Evolutionary conservation across 2,329 filamentous ascomycete genomes (phyloP).

Genomic region (Pseudogymnoascus sp.): DNA sequence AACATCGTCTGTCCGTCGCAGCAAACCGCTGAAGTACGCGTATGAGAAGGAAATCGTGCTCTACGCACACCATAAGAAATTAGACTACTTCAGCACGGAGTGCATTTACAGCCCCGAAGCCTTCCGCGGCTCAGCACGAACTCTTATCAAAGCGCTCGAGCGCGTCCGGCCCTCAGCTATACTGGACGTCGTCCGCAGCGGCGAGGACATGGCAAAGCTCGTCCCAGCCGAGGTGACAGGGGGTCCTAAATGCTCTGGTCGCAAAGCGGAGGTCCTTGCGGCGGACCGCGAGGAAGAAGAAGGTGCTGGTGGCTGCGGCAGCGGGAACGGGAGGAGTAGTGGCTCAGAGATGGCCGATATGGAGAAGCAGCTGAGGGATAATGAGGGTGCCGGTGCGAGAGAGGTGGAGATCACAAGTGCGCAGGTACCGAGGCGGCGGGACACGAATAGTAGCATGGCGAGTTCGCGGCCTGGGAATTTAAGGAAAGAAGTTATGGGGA

Average conservation of each 20-base stretch:
- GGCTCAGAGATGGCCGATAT: constrained; percentile 75
- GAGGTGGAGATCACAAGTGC: constrained; percentile 57
- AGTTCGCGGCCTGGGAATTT: constrained; percentile 19
- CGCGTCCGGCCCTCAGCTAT: constrained; percentile 90
- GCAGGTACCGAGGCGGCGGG: constrained; percentile 14
- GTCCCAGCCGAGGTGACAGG: constrained; percentile 53
- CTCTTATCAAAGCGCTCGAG: constrained; percentile 90
- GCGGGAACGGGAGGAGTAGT: constrained; percentile 53
- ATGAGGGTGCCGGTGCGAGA: constrained; percentile 50
- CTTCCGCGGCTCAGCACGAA: constrained; percentile 84
- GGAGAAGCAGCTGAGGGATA: constrained; percentile 62
- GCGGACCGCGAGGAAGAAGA: constrained; percentile 39
- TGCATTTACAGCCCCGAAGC: constrained; percentile 98
- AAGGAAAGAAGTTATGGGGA: constrained; percentile 21
- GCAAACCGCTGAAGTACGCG: constrained; percentile 94
- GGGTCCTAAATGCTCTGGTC: constrained; percentile 39
- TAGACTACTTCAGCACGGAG: constrained; percentile 97
- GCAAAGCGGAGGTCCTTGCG: constrained; percentile 28
- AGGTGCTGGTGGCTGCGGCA: constrained; percentile 66
- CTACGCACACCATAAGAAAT: constrained; percentile 91
- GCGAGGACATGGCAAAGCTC: constrained; percentile 91
- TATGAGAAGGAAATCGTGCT: constrained; percentile 99
- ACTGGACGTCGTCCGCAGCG: constrained; percentile 85
- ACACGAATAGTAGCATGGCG: constrained; percentile 14
- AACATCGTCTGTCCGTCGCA: constrained; percentile 83